These are phyloP conservation scores for Geotrichum phurueaensis DNA, from an alignment of 1,139 yeast species.

Conservation along the genomic window DNA sequence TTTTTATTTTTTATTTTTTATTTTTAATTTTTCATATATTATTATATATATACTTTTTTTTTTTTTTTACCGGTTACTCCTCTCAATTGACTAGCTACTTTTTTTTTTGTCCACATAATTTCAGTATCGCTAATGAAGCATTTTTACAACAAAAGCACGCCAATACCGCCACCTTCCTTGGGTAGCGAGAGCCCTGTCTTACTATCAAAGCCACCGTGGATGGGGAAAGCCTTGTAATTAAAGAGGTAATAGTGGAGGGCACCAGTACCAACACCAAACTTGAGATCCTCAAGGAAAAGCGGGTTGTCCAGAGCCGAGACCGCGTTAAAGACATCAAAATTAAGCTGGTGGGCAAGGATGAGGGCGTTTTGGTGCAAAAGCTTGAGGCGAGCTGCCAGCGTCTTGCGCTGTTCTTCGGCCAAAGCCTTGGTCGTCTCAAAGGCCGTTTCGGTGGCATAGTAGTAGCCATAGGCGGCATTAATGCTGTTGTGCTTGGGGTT, in stretches of 20 bases:
- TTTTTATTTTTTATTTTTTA: not conserved
- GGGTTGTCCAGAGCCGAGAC: slow-evolving; percentile 86
- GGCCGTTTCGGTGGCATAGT: slow-evolving; percentile 61
- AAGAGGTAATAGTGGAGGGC: slow-evolving; percentile 82
- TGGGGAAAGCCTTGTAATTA: slow-evolving; percentile 78
- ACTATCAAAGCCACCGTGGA: slow-evolving; percentile 69
- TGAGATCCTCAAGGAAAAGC: slow-evolving; percentile 68
- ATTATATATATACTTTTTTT: not conserved
- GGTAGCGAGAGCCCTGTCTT: slow-evolving; percentile 41
- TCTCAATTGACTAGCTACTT: not conserved
- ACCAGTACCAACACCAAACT: slow-evolving; percentile 95
- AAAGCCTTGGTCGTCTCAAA: not conserved
- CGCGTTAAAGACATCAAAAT: slow-evolving; percentile 90
- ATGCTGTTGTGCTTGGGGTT: slow-evolving; percentile 59
- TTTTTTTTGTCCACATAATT: not conserved
- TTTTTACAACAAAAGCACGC: slow-evolving; percentile 69
- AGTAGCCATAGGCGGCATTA: slow-evolving; percentile 83
- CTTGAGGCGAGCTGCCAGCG: slow-evolving; percentile 53
- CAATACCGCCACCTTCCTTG: slow-evolving; percentile 65
- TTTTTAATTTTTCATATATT: not conserved
- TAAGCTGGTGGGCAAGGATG: slow-evolving; percentile 56
- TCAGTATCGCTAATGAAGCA: not conserved
- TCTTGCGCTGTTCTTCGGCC: slow-evolving; percentile 21
- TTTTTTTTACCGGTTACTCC: not conserved
- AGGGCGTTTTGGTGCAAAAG: slow-evolving; percentile 68